Percentiles rank a stretch among this genome's conserved stretches.
These are phyloP conservation scores for Leishmania tropica DNA, from an alignment of 208 protist genomes.

Conservation along the genomic window DNA sequence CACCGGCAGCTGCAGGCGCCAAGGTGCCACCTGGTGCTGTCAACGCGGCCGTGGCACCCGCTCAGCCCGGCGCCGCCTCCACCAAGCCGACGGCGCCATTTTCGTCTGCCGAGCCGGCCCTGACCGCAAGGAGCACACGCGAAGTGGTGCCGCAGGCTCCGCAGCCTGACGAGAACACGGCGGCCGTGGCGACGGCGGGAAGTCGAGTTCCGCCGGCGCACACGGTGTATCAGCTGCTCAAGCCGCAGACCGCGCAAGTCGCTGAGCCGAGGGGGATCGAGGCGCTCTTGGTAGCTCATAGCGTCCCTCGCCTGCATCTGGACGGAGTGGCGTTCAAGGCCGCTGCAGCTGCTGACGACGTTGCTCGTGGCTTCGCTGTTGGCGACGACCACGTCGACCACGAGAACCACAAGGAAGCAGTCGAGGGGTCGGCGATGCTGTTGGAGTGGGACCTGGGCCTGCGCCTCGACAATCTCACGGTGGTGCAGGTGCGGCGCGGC, in stretches of 20 bases:
- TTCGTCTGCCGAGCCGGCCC: neutral
- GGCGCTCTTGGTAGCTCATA: neutral
- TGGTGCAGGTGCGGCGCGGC: conserved; percentile 10
- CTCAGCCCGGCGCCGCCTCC: neutral
- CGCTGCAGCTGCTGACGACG: neutral
- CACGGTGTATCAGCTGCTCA: conserved; percentile 17
- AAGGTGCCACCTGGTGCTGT: neutral
- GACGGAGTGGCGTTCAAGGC: neutral
- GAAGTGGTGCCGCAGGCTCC: neutral
- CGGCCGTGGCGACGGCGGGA: neutral
- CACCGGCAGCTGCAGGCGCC: neutral
- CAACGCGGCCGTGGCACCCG: neutral
- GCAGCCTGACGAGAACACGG: neutral
- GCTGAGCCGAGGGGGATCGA: neutral
- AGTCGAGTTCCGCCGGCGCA: neutral
- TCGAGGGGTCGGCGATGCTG: neutral
- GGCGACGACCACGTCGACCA: neutral
- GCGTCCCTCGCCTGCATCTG: neutral
- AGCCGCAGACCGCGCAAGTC: neutral
- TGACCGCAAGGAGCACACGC: neutral
- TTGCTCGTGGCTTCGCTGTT: neutral
- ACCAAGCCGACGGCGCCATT: neutral
- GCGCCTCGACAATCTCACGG: conserved; percentile 14
- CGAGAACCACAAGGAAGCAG: neutral
- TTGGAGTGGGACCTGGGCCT: conserved; percentile 24